Evolutionary conservation across 805 yeast species (phyloP), one percentile per base, ranked within the genome.

Genomic region (Saccharomycopsis sp.): DNA sequence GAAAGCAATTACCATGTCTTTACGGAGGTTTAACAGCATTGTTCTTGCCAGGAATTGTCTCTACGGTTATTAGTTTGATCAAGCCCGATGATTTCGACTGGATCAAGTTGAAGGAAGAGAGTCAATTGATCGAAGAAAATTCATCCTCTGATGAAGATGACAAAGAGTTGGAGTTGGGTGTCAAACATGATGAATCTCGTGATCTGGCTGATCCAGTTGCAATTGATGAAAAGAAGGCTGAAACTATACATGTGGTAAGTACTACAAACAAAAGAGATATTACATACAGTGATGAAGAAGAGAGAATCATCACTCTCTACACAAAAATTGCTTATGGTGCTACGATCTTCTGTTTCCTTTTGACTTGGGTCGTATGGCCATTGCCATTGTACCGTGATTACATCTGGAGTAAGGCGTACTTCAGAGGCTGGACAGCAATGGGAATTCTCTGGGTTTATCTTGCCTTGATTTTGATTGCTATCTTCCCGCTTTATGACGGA

Each of bases 321-420:
- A 64, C 62, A 9, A 69, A 67, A 55, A 58, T 72, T 12, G 71
- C 75, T 2, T 64, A 65, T 47, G 66, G 62, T 15, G 64, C 70
- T 14, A 62, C 69, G 3, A 53, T 72, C 1, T 62, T 72, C 47
- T 63, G 65, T n/a, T 59, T 71, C 3, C 58, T 72, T n/a, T 50
- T 73, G 2, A 72, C 75, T 2, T 72, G 75, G 74, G 74, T 73
- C 0, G 56, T 73, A n/a, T 72, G 75, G 73, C 78, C 79, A 44
- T 67, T 75, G 53, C 77, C 79, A 22, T 65, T 75, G 23, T 75
- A 75, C 62, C 70, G 75, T 47, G 72, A 76, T n/a, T 76, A 71
- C 65, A 69, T 75, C 29, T 76, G 75, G 67, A 62, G 70, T 23
- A 70, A 67, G 53, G 58, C 69, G 2, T 75, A 72, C 59, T 76